These are phyloP conservation scores for Aspergillus thermomutatus DNA, from an alignment of 2,329 filamentous ascomycete genomes.

Conservation along the genomic window DNA sequence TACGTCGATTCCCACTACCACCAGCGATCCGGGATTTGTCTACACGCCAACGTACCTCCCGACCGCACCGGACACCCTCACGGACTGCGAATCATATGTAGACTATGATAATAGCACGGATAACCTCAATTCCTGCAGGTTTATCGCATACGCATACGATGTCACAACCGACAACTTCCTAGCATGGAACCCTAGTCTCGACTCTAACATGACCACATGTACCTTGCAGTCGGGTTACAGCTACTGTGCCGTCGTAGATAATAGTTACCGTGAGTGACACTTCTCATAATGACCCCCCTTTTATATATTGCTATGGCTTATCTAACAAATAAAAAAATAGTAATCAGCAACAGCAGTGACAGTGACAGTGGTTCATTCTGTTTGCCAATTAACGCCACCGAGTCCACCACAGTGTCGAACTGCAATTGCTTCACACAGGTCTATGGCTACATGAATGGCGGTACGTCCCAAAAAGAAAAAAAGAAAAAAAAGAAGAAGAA, in stretches of 20 bases:
- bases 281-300: too few species aligned
- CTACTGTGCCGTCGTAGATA: slow-evolving; percentile 2
- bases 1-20: slow-evolving; percentile 3
- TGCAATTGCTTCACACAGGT: background rate
- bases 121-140: slow-evolving; percentile 11
- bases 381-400: background rate
- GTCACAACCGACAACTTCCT: slow-evolving; percentile 10
- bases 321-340: background rate
- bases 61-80: slow-evolving; percentile 3
- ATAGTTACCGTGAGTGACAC: background rate
- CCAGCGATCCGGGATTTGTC: background rate
- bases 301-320: background rate
- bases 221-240: slow-evolving; percentile 3
- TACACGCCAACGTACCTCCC: slow-evolving; percentile 1
- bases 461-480: background rate
- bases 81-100: slow-evolving; percentile 1
- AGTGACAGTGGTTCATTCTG: background rate
- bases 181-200: slow-evolving; percentile 16
- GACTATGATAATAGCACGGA: background rate
- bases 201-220: slow-evolving; percentile 3
- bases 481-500: too few species aligned
- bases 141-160: slow-evolving; percentile 9
- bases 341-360: background rate
- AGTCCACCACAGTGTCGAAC: background rate
- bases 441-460: background rate